These are phyloP conservation scores for Polyplosphaeria fusca DNA, from an alignment of 495 filamentous ascomycete species.

Conservation along the genomic window DNA sequence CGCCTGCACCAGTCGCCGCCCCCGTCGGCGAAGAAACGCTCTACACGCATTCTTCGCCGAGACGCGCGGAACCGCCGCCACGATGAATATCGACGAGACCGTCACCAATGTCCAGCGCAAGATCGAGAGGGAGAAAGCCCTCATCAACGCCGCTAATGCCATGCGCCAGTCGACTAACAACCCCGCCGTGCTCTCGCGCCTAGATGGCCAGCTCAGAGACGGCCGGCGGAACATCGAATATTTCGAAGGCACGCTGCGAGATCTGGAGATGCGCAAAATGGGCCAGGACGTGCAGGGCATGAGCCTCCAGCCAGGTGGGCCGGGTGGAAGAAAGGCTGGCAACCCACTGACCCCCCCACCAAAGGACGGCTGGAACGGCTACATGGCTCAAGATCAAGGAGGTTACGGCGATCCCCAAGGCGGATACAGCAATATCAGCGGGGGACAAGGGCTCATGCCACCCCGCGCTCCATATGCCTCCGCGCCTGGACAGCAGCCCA, in stretches of 20 bases:
- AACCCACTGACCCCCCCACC: conserved; percentile 46
- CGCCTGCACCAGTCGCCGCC: conserved; percentile 10
- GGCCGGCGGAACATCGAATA: conserved; percentile 89
- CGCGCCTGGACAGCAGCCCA: conserved; percentile 60
- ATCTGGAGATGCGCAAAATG: conserved; percentile 77
- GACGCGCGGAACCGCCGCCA: conserved; percentile 9
- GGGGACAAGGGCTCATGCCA: conserved; percentile 70
- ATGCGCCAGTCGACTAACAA: conserved; percentile 97
- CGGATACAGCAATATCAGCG: conserved; percentile 50
- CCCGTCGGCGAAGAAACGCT: conserved; percentile 20
- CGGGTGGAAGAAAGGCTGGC: conserved; percentile 25
- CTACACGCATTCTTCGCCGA: conserved; percentile 21
- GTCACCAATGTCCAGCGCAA: conserved; percentile 88
- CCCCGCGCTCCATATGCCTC: conserved; percentile 76
- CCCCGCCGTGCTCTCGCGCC: conserved; percentile 76
- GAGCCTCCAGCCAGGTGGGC: conserved; percentile 49
- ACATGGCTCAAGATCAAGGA: conserved; percentile 41
- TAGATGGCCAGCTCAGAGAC: conserved; percentile 91
- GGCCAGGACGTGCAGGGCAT: conserved; percentile 62
- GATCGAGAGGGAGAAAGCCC: conserved; percentile 95
- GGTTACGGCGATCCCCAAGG: conserved; percentile 55
- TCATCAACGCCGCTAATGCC: conserved; percentile 88
- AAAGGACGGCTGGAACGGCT: conserved; percentile 49
- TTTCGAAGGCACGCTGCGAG: conserved; percentile 83
- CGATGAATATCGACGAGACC: conserved; percentile 68